Conservation (phyloP, 768 basidiomycete species). For the Roridomyces roridus region DNA sequence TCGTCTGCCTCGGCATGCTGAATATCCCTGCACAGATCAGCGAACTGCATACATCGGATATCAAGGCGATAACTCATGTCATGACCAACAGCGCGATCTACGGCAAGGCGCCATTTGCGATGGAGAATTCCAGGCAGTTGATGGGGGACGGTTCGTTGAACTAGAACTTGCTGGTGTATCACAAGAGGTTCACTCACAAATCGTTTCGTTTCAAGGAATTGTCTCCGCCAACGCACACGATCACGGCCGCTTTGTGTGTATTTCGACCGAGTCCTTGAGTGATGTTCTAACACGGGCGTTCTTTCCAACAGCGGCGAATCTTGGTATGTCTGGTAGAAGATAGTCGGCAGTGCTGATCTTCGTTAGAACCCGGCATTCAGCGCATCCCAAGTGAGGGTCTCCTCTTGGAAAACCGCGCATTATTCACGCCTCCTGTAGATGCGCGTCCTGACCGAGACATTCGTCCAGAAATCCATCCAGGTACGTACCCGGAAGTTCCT, state of each 20-base stretch:
- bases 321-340: background rate
- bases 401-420: no score
- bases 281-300: background rate
- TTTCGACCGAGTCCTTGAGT: background rate
- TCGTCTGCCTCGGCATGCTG: background rate
- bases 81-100: constrained; percentile 7
- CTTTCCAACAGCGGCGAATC: background rate
- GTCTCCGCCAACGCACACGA: constrained; percentile 41
- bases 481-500: background rate
- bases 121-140: background rate
- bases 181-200: background rate
- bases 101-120: background rate
- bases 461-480: background rate
- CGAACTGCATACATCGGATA: constrained; percentile 17
- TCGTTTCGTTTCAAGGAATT: constrained; percentile 39
- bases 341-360: background rate
- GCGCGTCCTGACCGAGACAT: background rate
- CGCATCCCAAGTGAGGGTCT: background rate
- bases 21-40: background rate
- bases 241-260: constrained; percentile 45
- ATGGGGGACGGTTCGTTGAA: constrained; percentile 1
- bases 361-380: background rate
- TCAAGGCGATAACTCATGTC: constrained; percentile 15
- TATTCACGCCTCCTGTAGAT: background rate
- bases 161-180: background rate